Evolutionary conservation across 306 rosid genomes (phyloP), one percentile per base, ranked within the genome.

Genomic region (Canavalia gladiata): DNA sequence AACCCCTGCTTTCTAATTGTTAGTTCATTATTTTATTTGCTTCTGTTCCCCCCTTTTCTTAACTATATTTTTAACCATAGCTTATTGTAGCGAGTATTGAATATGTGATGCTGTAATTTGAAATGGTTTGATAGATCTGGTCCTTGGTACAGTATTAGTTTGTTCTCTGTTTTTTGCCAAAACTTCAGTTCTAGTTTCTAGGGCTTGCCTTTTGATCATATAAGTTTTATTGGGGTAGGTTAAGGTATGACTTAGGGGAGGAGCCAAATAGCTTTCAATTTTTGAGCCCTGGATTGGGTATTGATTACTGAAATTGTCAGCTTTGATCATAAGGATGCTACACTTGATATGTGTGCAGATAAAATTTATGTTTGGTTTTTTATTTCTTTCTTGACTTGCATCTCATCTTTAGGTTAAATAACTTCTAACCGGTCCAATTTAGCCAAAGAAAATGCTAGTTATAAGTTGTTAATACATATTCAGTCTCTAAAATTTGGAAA

Each of bases 111-210:
- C 6, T n/a, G 35, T 60, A 10, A 5, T 42, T 76, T 59, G 73
- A 42, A 47, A 39, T 50, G 52, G 46, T 42, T 52, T 62, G 79
- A 77, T 72, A 56, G 65, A 73, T 72, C 56, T 78, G 57, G 51
- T 73, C 66, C 72, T 54, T 73, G 5, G 8, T 52, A 8, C 18
- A 42, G 57, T 63, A 29, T 63, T 10, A 10, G n/a, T 42, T 57
- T 18, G 25, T 18, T 18, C 25, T 18, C 25, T 18, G 25, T 18
- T 18, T 18, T 74, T 11, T 29, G 47, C 47, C 3, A 42, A 47
- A 63, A 47, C 43, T 25, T 70, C 28, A 43, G n/a, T 79, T 69
- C 28, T 42, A n/a, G 68, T 69, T 54, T 58, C 13, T 60, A 63
- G 43, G 69, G 37, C 58, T 68, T 43, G 43, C 30, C 31, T 59